Evolutionary conservation across 768 basidiomycete genomes (phyloP).

Genomic region (Collybiopsis luxurians): DNA sequence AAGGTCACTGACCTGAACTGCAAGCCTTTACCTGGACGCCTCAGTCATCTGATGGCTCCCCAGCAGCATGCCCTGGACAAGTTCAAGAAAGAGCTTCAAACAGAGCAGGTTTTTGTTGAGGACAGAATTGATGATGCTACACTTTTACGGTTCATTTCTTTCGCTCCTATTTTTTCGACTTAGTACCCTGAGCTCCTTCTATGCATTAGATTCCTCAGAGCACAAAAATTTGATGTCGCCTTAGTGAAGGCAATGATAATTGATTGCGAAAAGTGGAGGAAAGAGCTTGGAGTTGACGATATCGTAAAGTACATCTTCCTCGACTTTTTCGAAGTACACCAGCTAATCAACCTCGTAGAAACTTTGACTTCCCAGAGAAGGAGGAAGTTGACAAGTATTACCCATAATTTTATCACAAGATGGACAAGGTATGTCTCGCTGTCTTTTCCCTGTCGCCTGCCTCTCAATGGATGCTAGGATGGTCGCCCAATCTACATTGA

Average conservation of each 20-base stretch:
- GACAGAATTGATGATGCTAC: not conserved
- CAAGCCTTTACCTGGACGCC: too few species aligned
- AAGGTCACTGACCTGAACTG: slow-evolving; percentile 65
- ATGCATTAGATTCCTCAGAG: slow-evolving; percentile 75
- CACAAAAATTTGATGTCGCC: slow-evolving; percentile 85
- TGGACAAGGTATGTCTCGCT: slow-evolving; percentile 66
- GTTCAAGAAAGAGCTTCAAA: too few species aligned
- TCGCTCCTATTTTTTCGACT: not conserved
- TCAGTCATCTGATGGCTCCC: not conserved
- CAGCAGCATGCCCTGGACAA: not conserved
- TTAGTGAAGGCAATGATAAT: slow-evolving; percentile 85
- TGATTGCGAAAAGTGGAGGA: slow-evolving; percentile 85
- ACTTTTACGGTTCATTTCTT: not conserved
- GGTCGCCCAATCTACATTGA: slow-evolving; percentile 97
- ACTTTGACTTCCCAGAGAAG: slow-evolving; percentile 86
- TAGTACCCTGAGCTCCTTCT: slow-evolving; percentile 6
- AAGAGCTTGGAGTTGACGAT: slow-evolving; percentile 78
- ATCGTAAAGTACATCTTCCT: slow-evolving; percentile 51
- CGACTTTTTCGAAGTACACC: not conserved
- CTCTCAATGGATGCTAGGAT: slow-evolving; percentile 73
- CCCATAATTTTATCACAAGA: slow-evolving; percentile 95
- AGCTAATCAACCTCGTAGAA: slow-evolving; percentile 48
- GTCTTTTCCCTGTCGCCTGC: not conserved
- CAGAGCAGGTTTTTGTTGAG: not conserved
- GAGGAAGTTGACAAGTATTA: slow-evolving; percentile 86